Base-by-base conservation (phyloP, 78 protist genomes). In the Monosiga brevicollis region DNA sequence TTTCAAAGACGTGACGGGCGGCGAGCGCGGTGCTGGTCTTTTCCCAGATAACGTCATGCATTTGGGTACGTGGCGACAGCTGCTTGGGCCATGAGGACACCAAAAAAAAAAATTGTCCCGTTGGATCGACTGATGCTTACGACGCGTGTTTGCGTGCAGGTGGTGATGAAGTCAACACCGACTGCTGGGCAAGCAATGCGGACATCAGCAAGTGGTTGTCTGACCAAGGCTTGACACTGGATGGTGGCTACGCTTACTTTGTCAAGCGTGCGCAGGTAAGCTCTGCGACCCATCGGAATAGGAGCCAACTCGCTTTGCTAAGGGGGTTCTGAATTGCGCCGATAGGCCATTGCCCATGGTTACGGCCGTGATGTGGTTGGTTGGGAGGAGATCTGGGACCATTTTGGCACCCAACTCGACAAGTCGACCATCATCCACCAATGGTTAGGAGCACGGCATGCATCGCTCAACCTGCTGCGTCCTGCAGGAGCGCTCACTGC, bases 1-100 rank as follows among this genome's bases (percentile, higher is more conserved):
- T 6, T 40, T 80, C 38, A 15, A 20, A 29, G 88, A 89, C 34
- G 0, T 70, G 37, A 41, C 84, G 25, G 87, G 77, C 29, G 72
- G 82, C 54, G 38, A 6, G 41, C 23, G 39, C 43, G 78, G 79
- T 32, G 41, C 74, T 0, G 74, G 81, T 10, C 83, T 77, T 41
- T 85, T 87, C 78, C 83, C 85, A 35, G 93, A 91, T 40, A 20
- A 0, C 26, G 1, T 75, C 40, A 0, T 86, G 23, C 95, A 92
- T 84, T 6, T 88, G 1, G 91, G 90, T 24, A n/a, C n/a, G n/a
- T n/a, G n/a, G n/a, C n/a, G n/a, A n/a, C n/a, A n/a, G n/a, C n/a
- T n/a, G n/a, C n/a, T n/a, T n/a, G n/a, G 91, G 87, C 35, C 91
- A 92, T 88, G 95, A 94, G 86, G 89, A 91, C 54, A 32, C 77